Conservation (phyloP, 2,329 filamentous ascomycete genomes). For the Camillea tinctor region DNA sequence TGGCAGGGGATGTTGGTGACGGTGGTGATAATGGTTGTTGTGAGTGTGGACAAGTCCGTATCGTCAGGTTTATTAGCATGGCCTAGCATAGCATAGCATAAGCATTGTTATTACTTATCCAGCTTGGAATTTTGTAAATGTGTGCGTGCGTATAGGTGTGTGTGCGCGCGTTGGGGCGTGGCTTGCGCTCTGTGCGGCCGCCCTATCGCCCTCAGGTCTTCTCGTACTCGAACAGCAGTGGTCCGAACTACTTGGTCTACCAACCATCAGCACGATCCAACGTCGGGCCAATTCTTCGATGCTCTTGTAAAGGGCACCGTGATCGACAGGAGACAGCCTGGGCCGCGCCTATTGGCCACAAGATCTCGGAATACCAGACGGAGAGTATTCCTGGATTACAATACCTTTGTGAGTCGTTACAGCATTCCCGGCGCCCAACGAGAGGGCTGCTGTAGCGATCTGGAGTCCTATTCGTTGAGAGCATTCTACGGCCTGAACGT, state of each 20-base stretch:
- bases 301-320: neutral
- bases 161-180: neutral
- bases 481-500: neutral
- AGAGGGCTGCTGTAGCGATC: neutral
- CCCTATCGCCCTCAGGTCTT: neutral
- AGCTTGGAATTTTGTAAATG: neutral
- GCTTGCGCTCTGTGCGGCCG: neutral
- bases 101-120: neutral
- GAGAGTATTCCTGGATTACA: neutral
- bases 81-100: neutral
- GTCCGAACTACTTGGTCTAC: neutral
- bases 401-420: neutral
- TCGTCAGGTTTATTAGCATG: conserved; percentile 1
- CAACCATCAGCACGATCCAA: neutral
- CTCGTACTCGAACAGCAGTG: neutral
- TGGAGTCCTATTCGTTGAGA: conserved; percentile 1
- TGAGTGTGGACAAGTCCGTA: neutral
- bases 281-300: neutral
- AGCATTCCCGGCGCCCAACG: neutral
- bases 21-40: neutral
- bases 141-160: too few relatives aligned
- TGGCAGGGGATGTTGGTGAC: neutral
- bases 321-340: conserved; percentile 4
- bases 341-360: neutral
- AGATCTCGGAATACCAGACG: neutral